These are phyloP conservation scores for Suillus subalutaceus DNA, from an alignment of 768 basidiomycete species.

Conservation along the genomic window DNA sequence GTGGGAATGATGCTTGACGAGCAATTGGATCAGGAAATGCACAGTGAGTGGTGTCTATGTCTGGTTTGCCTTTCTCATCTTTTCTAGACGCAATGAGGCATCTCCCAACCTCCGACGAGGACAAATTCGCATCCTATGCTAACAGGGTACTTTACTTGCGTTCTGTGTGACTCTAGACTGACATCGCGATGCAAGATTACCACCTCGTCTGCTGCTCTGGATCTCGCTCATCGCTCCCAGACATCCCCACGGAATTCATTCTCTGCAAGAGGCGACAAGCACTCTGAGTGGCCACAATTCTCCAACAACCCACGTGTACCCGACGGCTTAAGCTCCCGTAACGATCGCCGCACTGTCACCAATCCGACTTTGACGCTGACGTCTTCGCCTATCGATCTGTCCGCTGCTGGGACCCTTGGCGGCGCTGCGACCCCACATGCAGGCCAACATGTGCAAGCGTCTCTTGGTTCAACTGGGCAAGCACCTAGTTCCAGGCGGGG, in stretches of 20 bases:
- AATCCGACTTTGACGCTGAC: conserved; percentile 73
- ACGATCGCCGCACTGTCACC: conserved; percentile 72
- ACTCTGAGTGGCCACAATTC: conserved; percentile 96
- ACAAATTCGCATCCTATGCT: conserved; percentile 73
- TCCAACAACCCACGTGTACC: conserved; percentile 61
- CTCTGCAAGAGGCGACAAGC: conserved; percentile 62
- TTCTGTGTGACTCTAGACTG: conserved; percentile 11
- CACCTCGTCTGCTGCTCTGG: conserved; percentile 88
- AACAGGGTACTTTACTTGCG: conserved; percentile 53
- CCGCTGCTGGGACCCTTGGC: conserved; percentile 45
- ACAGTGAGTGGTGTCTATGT: conserved; percentile 58
- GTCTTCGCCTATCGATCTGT: conserved; percentile 52
- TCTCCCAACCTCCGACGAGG: conserved; percentile 85
- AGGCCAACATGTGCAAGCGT: conserved; percentile 62
- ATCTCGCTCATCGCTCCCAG: conserved; percentile 88
- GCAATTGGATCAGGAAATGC: conserved; percentile 92
- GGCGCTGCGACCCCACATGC: conserved; percentile 66
- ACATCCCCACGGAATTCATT: conserved; percentile 71
- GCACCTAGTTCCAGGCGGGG: conserved; percentile 67
- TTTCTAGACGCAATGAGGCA: conserved; percentile 82
- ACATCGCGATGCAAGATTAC: conserved; percentile 54
- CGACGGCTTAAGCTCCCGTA: conserved; percentile 55
- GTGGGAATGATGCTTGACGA: conserved; percentile 92
- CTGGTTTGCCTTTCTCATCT: conserved; percentile 20
- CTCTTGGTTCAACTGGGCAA: conserved; percentile 27